phyloP scores from a whole-genome alignment of 2,329 filamentous ascomycete genomes.

The Talaromyces sp. region DNA sequence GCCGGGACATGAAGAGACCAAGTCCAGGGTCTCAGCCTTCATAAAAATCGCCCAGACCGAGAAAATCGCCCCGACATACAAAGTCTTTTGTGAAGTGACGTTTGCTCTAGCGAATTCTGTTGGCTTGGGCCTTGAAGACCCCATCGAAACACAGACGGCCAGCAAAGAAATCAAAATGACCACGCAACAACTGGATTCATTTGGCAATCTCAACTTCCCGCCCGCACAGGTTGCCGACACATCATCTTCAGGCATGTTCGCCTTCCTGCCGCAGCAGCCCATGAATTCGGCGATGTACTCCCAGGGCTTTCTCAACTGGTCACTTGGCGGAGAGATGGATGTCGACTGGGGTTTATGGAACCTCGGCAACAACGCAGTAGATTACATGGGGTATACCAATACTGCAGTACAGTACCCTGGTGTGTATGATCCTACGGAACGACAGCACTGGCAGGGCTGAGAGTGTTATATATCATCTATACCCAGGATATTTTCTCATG shows the following conservation, averaged over 20 bases:
- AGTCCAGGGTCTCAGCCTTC: slow-evolving; percentile 2
- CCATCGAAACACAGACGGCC: not conserved
- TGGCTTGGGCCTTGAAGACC: not conserved
- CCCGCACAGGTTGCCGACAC: not conserved
- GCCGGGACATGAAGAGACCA: not conserved
- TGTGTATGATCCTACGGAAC: not conserved
- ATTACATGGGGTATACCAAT: not conserved
- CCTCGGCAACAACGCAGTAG: not conserved
- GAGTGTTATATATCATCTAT: not conserved
- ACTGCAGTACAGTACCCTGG: not conserved
- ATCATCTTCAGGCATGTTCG: not conserved
- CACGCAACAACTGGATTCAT: not conserved
- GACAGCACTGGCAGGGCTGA: not conserved
- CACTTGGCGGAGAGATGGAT: not conserved
- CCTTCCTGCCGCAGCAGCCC: not conserved
- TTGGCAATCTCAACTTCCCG: not conserved
- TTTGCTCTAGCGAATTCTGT: slow-evolving; percentile 5
- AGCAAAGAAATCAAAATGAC: not conserved
- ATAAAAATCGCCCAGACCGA: not conserved
- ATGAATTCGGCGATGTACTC: not conserved
- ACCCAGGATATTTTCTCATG: not conserved
- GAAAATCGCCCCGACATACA: slow-evolving; percentile 9
- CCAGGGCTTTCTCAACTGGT: not conserved
- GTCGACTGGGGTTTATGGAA: not conserved
- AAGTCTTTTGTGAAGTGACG: slow-evolving; percentile 7